Evolutionary conservation across 106 monocot genomes (phyloP), one percentile per base, ranked within the genome.

Genomic region (Chionographis japonica): DNA sequence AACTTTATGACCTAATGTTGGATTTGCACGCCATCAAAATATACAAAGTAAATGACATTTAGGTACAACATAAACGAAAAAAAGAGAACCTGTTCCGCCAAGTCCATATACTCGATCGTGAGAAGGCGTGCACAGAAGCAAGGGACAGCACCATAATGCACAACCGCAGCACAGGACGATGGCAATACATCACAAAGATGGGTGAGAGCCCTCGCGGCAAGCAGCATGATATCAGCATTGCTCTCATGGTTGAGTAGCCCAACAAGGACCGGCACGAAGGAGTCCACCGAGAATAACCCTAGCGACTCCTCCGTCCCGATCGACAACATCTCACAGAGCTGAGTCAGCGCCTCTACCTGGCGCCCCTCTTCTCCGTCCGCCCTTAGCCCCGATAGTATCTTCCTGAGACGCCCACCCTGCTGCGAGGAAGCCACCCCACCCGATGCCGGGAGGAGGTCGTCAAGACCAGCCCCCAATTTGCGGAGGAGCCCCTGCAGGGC

Each of bases 81-180:
- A 5, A 50, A 18, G 7, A 10, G 6, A 7, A 93, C 98, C 90
- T 98, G 98, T 66, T 98, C 98, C 3, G 98, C 98, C 58, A 98
- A 75, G 72, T 98, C 97, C 92, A 98, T 98, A 62, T 98, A 98
- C 65, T 98, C 98, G 50, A 98, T 98, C 4, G 98, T 98, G 38
- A 98, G 85, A 8, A 98, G 72, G 41, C 97, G 69, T 1, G 97
- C 86, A 15, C 84, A 86, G 62, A 97, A 91, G 60, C 86, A 92
- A 0, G 97, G 84, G 15, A 97, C 83, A n/a, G 92, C 97, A n/a
- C 92, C 92, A 74, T 97, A 97, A 73, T 97, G 97, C 63, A 97
- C 92, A 43, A 97, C 92, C 2, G 97, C 84, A 52, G 92, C 64
- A 58, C 97, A 97, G 2, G 92, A 92, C 3, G 97, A 89, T 1